phyloP scores from a whole-genome alignment of 768 basidiomycete genomes.

The Paxillus ammoniavirescens region DNA sequence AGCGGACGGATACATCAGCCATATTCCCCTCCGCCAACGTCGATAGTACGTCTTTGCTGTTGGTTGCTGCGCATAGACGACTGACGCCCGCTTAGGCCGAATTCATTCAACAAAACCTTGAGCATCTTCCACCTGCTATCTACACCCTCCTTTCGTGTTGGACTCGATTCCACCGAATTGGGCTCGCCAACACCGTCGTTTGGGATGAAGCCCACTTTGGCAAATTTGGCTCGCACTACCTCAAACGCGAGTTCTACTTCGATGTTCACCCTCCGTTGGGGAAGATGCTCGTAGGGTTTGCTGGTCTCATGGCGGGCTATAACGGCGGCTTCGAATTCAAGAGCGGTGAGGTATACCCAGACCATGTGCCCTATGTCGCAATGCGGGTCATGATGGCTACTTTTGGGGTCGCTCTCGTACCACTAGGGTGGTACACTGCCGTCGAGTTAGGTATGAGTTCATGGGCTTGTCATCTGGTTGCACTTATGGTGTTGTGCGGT shows the following conservation, averaged over 20 bases:
- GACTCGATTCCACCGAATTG: constrained; percentile 93
- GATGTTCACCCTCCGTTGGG: constrained; percentile 98
- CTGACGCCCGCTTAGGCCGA: constrained; percentile 49
- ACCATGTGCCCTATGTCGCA: constrained; percentile 83
- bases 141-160: constrained; percentile 95
- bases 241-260: constrained; percentile 99
- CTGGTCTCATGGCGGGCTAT: constrained; percentile 88
- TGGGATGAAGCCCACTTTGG: constrained; percentile 99
- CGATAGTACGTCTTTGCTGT: constrained; percentile 43
- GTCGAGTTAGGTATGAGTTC: constrained; percentile 90
- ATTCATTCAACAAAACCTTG: constrained; percentile 76
- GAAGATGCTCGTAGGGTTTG: constrained; percentile 97
- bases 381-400: constrained; percentile 95
- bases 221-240: constrained; percentile 97
- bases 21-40: constrained; percentile 64
- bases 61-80: constrained; percentile 2
- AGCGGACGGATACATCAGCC: constrained; percentile 63
- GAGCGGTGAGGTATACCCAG: constrained; percentile 83
- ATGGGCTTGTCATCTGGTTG: constrained; percentile 88
- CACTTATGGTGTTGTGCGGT: constrained; percentile 93
- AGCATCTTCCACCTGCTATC: constrained; percentile 72
- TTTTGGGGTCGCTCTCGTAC: constrained; percentile 95
- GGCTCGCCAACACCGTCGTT: constrained; percentile 79
- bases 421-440: constrained; percentile 95
- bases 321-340: constrained; percentile 93